Evolutionary conservation across 83 land plant genomes (phyloP), one percentile per base, ranked within the genome.

Genomic region (Thuja plicata): DNA sequence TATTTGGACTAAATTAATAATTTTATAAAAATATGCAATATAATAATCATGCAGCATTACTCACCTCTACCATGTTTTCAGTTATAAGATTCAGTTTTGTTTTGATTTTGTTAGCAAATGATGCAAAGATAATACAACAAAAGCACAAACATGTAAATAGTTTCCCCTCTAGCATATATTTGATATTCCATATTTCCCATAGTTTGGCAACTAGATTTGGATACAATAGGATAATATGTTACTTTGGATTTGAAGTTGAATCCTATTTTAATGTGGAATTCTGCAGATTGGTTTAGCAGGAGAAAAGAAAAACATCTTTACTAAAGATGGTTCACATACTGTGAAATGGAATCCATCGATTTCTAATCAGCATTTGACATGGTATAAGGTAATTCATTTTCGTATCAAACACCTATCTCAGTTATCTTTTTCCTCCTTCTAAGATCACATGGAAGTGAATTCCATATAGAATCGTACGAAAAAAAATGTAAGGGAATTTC

Each of bases 351-450:
- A 50, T 45, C 27, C 57, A 27, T 84, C 57, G 13, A 78, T 38
- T 78, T 41, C 57, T 9, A 48, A 84, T 46, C 57, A 21, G 30
- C 57, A 32, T 11, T 11, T 84, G 35, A 50, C 86, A 13, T 84
- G 86, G 57, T 84, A 84, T 41, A 84, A 84, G 86, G 86, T 48
- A 84, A 34, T 35, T 66, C 3, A 15, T 16, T 66, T 66, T 66
- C n/a, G n/a, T 19, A 66, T 24, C n/a, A 66, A 17, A 24, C 3
- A 16, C n/a, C 6, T 2, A 24, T 24, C 71, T 24, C 17, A 17
- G 3, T 16, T 3, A 17, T 62, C 7, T 16, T 66, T 66, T 66
- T 24, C 6, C n/a, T 66, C n/a, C n/a, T n/a, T 1, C 21, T 66
- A 66, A 5, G 71, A 66, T 24, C 71, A 21, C 21, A 66, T 19